Percentiles rank a stretch among this genome's conserved stretches.
Evolutionary conservation across 2,329 filamentous ascomycete species (phyloP).

Genomic region (Hymenoscyphus linearis): DNA sequence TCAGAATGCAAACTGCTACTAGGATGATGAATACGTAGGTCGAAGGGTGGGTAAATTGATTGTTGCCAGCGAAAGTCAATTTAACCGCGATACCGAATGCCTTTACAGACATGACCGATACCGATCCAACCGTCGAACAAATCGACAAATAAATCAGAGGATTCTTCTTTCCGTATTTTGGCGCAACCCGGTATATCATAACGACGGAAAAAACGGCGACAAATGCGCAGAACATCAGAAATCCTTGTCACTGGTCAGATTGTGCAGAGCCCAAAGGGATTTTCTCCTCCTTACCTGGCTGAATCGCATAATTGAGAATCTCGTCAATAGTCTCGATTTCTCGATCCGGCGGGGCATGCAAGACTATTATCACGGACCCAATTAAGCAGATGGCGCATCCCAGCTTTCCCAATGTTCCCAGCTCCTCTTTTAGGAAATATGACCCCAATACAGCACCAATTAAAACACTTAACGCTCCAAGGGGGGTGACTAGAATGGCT

Average conservation of each 20-base stretch:
- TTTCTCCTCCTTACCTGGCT: conserved; percentile 65
- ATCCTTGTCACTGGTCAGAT: conserved; percentile 52
- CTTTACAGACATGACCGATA: conserved; percentile 99
- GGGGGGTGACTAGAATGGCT: conserved; percentile 93
- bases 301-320: conserved; percentile 84
- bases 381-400: conserved; percentile 95
- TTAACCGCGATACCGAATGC: conserved; percentile 97
- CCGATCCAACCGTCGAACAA: conserved; percentile 92
- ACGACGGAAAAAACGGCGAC: conserved; percentile 80
- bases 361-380: conserved; percentile 92
- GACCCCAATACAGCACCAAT: conserved; percentile 93
- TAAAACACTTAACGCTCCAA: conserved; percentile 88
- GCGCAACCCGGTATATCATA: conserved; percentile 96
- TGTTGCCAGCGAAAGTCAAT: conserved; percentile 85
- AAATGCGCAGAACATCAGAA: conserved; percentile 76
- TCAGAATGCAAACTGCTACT: conserved; percentile 87
- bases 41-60: conserved; percentile 90
- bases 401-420: conserved; percentile 87
- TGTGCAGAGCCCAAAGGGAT: neutral
- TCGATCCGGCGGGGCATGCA: conserved; percentile 92
- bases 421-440: conserved; percentile 85
- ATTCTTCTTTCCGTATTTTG: conserved; percentile 87
- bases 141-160: conserved; percentile 96
- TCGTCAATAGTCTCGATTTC: conserved; percentile 88
- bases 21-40: conserved; percentile 98